Percentiles rank a stretch among this genome's conserved stretches.
Conservation (phyloP, 2,329 filamentous ascomycete species). For the Fusarium sp. region DNA sequence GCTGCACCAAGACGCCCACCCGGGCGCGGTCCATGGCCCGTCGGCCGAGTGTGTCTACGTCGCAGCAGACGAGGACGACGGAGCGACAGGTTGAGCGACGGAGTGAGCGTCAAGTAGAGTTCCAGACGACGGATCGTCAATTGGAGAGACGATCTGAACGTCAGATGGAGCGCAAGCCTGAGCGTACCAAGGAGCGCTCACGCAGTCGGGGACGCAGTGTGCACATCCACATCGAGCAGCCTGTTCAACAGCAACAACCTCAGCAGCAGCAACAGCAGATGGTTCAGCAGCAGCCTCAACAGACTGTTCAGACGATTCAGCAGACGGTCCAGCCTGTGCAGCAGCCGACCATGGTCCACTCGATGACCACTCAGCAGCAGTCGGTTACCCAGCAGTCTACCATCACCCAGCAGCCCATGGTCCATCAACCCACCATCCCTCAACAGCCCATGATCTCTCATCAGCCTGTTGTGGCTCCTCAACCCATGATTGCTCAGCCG, state of each 20-base stretch:
- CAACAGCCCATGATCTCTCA: slow-evolving; percentile 27
- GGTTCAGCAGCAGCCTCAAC: slow-evolving; percentile 13
- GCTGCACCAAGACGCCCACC: slow-evolving; percentile 36
- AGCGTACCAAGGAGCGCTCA: slow-evolving; percentile 38
- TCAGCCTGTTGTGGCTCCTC: slow-evolving; percentile 32
- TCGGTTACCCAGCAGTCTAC: slow-evolving; percentile 20
- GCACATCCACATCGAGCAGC: slow-evolving; percentile 44
- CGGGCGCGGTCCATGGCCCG: slow-evolving; percentile 36
- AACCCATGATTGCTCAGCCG: slow-evolving; percentile 32
- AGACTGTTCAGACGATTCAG: not conserved
- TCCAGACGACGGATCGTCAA: slow-evolving; percentile 16
- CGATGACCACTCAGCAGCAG: slow-evolving; percentile 20
- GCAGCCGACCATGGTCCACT: slow-evolving; percentile 25
- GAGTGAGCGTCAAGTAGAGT: slow-evolving; percentile 29
- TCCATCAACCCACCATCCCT: slow-evolving; percentile 29
- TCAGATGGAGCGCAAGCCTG: slow-evolving; percentile 30
- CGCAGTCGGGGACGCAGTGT: slow-evolving; percentile 44
- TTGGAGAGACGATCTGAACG: slow-evolving; percentile 12
- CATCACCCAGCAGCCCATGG: slow-evolving; percentile 27
- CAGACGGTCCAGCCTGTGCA: not conserved
- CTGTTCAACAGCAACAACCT: slow-evolving; percentile 16
- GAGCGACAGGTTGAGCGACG: slow-evolving; percentile 28
- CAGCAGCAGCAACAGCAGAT: slow-evolving; percentile 32
- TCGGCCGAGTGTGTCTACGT: slow-evolving; percentile 20
- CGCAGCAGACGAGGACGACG: slow-evolving; percentile 32